A percentile compares a stretch with the other conserved stretches of the same genome.
phyloP scores from a whole-genome alignment of 2,329 filamentous ascomycete genomes.

The Teratosphaeriaceae sp. region DNA sequence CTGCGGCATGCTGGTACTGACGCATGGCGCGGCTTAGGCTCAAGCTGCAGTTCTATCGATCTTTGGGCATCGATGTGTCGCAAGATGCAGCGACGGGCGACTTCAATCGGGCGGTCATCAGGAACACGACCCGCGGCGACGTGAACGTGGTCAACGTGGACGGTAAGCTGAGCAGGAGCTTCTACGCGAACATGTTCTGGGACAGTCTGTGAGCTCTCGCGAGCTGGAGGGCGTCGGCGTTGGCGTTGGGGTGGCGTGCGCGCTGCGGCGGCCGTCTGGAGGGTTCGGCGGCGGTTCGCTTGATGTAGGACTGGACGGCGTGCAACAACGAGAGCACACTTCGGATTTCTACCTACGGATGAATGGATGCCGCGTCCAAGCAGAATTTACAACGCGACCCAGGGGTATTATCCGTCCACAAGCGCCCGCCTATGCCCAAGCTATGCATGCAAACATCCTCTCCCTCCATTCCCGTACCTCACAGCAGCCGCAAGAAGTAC shows the following conservation, averaged over 20 bases:
- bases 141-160: conserved; percentile 94
- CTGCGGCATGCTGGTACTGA: background rate
- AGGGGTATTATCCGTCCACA: background rate
- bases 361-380: background rate
- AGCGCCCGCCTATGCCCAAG: background rate
- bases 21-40: conserved; percentile 50
- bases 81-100: conserved; percentile 65
- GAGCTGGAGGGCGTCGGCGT: too few species aligned
- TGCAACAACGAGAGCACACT: too few species aligned
- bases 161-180: conserved; percentile 75
- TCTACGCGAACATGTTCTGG: conserved; percentile 97
- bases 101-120: conserved; percentile 77
- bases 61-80: conserved; percentile 84
- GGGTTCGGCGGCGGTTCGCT: too few species aligned
- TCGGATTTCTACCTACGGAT: too few species aligned
- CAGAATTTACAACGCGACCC: background rate
- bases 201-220: conserved; percentile 72
- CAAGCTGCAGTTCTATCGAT: conserved; percentile 84
- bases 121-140: conserved; percentile 80
- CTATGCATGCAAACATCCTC: background rate
- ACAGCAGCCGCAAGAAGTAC: conserved; percentile 18
- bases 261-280: too few species aligned
- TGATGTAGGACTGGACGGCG: too few species aligned
- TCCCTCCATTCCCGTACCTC: background rate
- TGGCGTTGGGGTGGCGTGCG: too few species aligned